A percentile compares a stretch with the other conserved stretches of the same genome.
Conservation (phyloP, 257 asterid species). For the Solanum gandarillasii region DNA sequence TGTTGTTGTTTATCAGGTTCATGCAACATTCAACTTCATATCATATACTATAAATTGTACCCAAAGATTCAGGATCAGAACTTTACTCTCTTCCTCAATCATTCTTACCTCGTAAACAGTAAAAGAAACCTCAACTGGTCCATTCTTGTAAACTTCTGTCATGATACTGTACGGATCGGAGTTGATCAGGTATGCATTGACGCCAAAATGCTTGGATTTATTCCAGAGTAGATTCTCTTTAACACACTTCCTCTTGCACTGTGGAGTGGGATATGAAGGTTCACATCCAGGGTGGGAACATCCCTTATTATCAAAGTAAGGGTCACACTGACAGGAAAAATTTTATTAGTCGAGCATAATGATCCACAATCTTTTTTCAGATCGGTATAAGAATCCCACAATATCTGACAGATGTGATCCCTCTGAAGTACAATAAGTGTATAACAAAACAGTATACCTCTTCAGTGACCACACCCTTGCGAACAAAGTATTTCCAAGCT, state of each 20-base stretch:
- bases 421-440: neutral
- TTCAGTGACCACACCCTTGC: conserved; percentile 76
- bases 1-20: neutral
- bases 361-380: neutral
- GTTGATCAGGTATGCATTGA: conserved; percentile 39
- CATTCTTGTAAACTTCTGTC: conserved; percentile 75
- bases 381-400: neutral
- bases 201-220: conserved; percentile 63
- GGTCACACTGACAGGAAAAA: conserved; percentile 69
- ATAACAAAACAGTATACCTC: conserved; percentile 37
- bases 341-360: neutral
- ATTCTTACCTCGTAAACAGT: conserved; percentile 84
- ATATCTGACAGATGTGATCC: neutral
- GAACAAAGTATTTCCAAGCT: conserved; percentile 84
- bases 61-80: neutral
- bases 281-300: conserved; percentile 98
- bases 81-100: neutral
- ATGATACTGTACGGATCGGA: conserved; percentile 73
- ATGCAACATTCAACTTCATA: neutral
- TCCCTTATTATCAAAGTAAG: conserved; percentile 79
- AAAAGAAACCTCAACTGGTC: conserved; percentile 92
- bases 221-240: conserved; percentile 63
- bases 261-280: conserved; percentile 84
- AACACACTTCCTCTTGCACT: conserved; percentile 53
- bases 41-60: neutral